Base-by-base conservation (phyloP, 2,329 filamentous ascomycete genomes). In the Curvularia eragrostidis region DNA sequence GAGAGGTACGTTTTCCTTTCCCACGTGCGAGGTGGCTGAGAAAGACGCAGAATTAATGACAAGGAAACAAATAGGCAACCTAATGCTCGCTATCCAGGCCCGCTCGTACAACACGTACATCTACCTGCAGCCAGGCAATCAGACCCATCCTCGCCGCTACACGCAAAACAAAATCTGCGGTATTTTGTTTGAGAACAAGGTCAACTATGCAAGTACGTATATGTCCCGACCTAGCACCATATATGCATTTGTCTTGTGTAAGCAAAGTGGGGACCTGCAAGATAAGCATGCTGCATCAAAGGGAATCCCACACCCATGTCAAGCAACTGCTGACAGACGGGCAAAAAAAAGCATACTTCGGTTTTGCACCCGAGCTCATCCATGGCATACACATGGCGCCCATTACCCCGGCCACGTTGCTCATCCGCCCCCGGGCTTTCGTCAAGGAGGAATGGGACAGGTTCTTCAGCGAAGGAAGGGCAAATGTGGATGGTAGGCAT, bases 141-240 rank as follows among this genome's bases (percentile, higher is more conserved):
- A 78, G 19, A 84, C 85, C 50, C 86, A 97, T 68, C 94, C 94
- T 0, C 66, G 82, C 1, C 80, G 88, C n/a, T 97, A 96, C 73
- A 87, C 91, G 62, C 85, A 81, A 41, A 98, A 98, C 82, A 93
- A 90, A 77, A 82, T 85, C 6, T 81, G 83, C 1, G 85, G 85
- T 15, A 87, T 88, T 2, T 74, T 96, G 8, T 98, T 97, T 70
- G 94, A 98, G 78, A 97, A 97, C 81, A 98, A 98, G 79, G 85
- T 93, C 52, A 91, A 98, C 75, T 92, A 97, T 77, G 89, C 90
- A 3, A 97, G 93, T 8, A 97, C 91, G 78, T 91, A 57, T 91
- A 57, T 43, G 19, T 90, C 15, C 15, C 24, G 79, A n/a, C 89
- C 93, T 23, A 43, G 79, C 15, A 89, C 93, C 34, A 58, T 54